Evolutionary conservation across 768 basidiomycete genomes (phyloP), one percentile per base, ranked within the genome.

Genomic region (Panellus pusillus): DNA sequence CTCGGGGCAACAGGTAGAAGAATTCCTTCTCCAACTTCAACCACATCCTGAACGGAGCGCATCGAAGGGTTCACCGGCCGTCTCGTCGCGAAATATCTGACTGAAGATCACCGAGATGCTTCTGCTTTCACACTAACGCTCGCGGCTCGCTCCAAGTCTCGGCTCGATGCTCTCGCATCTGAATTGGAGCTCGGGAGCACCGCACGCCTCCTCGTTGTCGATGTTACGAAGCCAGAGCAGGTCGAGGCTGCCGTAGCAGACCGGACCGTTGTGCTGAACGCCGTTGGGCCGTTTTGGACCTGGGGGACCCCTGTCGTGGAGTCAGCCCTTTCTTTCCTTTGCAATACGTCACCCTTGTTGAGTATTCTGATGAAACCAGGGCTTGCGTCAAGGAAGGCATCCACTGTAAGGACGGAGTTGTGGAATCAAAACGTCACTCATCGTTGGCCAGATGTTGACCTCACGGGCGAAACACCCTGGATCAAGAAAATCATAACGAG

Each of bases 391-490:
- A 72, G 32, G 72, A 87, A 53, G 86, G 89, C 6, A 79, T 82
- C 7, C 91, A 95, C 68, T 96, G 59, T 61, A 35, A 12, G 52
- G 32, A 9, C 14, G 2, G 11, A 35, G 7, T 7, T 46, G 9
- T 13, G 1, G 13, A 13, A 13, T 11, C 42, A 2, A n/a, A 18
- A 4, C 9, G 8, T 2, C 18, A 2, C 19, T 45, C 11, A 45
- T 31, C 29, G 29, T 13, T 19, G 11, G 17, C 5, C 46, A 61
- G 59, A 96, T 66, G 83, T 93, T 24, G 95, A 98, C 68, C 73
- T 94, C 31, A 83, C 87, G 2, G 87, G 89, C 8, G 93, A 95
- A 66, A 70, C 78, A 0, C 70, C 74, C 3, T 93, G 86, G 83
- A 78, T 88, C 42, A 72, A 70, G 55, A 71, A 82, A 13, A 85